Evolutionary conservation across 805 yeast genomes (phyloP).

Genomic region (Saccharomycopsis oosterbeekiorum): DNA sequence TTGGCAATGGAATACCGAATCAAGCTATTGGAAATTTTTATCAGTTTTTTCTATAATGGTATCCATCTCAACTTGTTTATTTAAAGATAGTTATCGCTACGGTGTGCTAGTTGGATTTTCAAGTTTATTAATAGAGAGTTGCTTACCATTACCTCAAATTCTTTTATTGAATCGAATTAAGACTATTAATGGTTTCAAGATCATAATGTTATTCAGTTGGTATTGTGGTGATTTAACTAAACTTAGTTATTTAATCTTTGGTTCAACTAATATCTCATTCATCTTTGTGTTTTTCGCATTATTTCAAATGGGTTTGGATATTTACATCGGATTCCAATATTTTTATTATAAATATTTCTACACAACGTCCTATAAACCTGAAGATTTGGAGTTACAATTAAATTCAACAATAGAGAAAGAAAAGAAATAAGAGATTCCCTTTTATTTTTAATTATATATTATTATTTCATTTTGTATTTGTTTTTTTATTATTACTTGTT

Average conservation of each 20-base stretch:
- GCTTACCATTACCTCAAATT: slow-evolving; percentile 70
- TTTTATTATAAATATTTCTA: slow-evolving; percentile 46
- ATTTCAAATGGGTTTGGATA: slow-evolving; percentile 68
- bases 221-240: slow-evolving; percentile 80
- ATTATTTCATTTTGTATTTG: neutral
- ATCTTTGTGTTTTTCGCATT: slow-evolving; percentile 62
- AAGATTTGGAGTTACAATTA: slow-evolving; percentile 6
- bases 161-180: slow-evolving; percentile 55
- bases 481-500: neutral
- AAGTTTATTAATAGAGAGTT: slow-evolving; percentile 64
- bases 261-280: slow-evolving; percentile 57
- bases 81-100: slow-evolving; percentile 30
- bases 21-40: slow-evolving; percentile 55
- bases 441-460: neutral
- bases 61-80: slow-evolving; percentile 31
- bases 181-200: slow-evolving; percentile 70
- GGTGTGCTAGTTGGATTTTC: slow-evolving; percentile 46
- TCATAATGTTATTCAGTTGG: slow-evolving; percentile 73
- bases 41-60: slow-evolving; percentile 34
- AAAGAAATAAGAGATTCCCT: neutral
- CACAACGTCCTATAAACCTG: slow-evolving; percentile 6
- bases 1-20: slow-evolving; percentile 78
- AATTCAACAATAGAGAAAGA: neutral
- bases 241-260: slow-evolving; percentile 62
- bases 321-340: slow-evolving; percentile 64